These are phyloP conservation scores for Paraphoma chrysanthemicola DNA, from an alignment of 2,329 filamentous ascomycete species.

Conservation along the genomic window DNA sequence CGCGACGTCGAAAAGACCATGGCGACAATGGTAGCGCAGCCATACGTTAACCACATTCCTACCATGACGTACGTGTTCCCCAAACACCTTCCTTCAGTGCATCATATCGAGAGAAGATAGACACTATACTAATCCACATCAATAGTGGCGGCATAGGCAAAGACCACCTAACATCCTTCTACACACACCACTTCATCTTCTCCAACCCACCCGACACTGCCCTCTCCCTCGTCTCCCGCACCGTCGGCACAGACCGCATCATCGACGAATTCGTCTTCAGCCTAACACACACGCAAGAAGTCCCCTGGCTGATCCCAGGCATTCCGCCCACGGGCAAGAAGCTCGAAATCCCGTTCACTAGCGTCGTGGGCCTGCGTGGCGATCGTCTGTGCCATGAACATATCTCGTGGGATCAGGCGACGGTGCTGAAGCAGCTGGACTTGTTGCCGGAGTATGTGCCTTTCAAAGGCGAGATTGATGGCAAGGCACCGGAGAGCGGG, in stretches of 20 bases:
- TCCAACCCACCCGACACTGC: conserved; percentile 72
- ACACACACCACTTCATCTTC: conserved; percentile 76
- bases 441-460: conserved; percentile 70
- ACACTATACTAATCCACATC: neutral
- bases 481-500: conserved; percentile 43
- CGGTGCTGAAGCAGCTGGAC: conserved; percentile 66
- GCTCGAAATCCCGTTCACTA: conserved; percentile 68
- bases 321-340: conserved; percentile 38
- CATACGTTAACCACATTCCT: conserved; percentile 80
- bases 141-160: conserved; percentile 70
- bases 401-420: conserved; percentile 74
- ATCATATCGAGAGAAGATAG: too few species aligned
- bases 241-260: conserved; percentile 73
- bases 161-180: conserved; percentile 68
- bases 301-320: conserved; percentile 47
- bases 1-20: conserved; percentile 75
- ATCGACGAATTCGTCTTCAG: conserved; percentile 48
- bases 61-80: conserved; percentile 57
- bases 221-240: conserved; percentile 74
- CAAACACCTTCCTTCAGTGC: too few species aligned
- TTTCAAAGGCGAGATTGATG: conserved; percentile 56
- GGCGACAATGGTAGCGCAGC: conserved; percentile 81
- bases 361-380: conserved; percentile 71
- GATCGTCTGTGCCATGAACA: conserved; percentile 74
- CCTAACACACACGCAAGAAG: conserved; percentile 39